Base-by-base conservation (phyloP, 495 filamentous ascomycete species). In the Xylaria acuta region DNA sequence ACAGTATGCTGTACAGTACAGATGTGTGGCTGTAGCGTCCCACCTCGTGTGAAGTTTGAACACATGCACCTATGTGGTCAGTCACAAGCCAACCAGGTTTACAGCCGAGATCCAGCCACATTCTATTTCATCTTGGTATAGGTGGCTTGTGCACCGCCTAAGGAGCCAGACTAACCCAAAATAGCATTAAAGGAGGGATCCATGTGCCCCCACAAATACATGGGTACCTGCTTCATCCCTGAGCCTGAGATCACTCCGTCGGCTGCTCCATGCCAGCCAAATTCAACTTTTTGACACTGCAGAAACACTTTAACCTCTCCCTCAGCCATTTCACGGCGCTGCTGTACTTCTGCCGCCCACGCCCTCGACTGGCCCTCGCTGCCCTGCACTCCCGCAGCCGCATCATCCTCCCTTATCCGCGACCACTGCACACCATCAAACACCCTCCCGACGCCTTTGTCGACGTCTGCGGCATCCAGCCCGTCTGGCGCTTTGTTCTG, bases 301-400 rank as follows among this genome's bases (percentile, higher is more conserved):
- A 41, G 68, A 63, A 70, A 70, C 68, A 70, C 68, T 63, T 73
- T 74, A 77, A 79, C 77, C 77, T 79, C 75, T 77, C 67, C 72
- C 59, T 78, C 70, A 70, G 73, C 70, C 70, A 74, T 77, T 72
- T 75, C 58, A 73, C 73, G 53, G 58, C 58, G 58, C 8, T 51
- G 58, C 69, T 64, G 43, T 40, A 45, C 36, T 36, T 64, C 69
- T 56, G 41, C 67, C 71, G n/a, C 63, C 73, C 72, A 68, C 56
- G 67, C 64, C 76, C 22, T 73, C 66, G 65, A 60, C 69, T 62
- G 67, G 69, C 70, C 47, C 45, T 71, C 43, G n/a, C 56, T 72
- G 75, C 67, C 40, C 69, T 53, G 47, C 38, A 58, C 75, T 69
- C 67, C 68, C 53, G 4, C 58, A 60, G 58, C 41, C 64, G 18